Evolutionary conservation across 2,329 filamentous ascomycete genomes (phyloP).

Genomic region (Alternaria angustiovoidea): DNA sequence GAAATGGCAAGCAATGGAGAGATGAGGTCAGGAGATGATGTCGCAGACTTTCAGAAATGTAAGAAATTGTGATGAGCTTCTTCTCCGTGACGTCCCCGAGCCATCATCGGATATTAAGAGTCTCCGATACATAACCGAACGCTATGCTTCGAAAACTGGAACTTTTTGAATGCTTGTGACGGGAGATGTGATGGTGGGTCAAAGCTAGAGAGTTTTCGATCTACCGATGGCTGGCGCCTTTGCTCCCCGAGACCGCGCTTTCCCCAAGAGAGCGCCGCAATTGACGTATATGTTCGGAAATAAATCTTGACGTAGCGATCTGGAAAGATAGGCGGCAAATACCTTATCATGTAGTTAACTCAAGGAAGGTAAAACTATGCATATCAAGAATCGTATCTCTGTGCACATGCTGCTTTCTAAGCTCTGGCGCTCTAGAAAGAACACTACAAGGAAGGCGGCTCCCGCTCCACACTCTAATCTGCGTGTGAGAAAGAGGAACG

Average conservation of each 20-base stretch:
- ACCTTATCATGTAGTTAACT: not conserved
- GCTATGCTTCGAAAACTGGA: constrained; percentile 3
- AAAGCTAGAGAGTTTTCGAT: constrained; percentile 1
- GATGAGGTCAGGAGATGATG: not conserved
- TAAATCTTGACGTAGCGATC: not conserved
- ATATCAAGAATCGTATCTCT: not conserved
- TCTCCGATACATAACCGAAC: constrained; percentile 2
- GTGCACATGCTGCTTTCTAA: not conserved
- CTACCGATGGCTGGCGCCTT: constrained; percentile 8
- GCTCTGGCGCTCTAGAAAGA: not conserved
- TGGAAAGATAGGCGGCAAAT: not conserved
- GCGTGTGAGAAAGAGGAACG: not conserved
- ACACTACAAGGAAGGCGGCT: not conserved
- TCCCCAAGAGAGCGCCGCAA: not conserved
- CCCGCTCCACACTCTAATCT: not conserved
- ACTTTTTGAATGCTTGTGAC: constrained; percentile 5
- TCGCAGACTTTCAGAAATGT: not conserved
- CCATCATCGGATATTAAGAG: not conserved
- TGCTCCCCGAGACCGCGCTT: constrained; percentile 2
- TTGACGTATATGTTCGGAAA: not conserved
- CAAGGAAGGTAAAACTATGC: not conserved
- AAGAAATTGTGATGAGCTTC: not conserved
- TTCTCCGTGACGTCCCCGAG: constrained; percentile 7
- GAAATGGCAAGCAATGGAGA: not conserved
- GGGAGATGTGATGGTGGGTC: constrained; percentile 4